Conservation (phyloP, 2,329 filamentous ascomycete species). For the Hypocreales sp. region DNA sequence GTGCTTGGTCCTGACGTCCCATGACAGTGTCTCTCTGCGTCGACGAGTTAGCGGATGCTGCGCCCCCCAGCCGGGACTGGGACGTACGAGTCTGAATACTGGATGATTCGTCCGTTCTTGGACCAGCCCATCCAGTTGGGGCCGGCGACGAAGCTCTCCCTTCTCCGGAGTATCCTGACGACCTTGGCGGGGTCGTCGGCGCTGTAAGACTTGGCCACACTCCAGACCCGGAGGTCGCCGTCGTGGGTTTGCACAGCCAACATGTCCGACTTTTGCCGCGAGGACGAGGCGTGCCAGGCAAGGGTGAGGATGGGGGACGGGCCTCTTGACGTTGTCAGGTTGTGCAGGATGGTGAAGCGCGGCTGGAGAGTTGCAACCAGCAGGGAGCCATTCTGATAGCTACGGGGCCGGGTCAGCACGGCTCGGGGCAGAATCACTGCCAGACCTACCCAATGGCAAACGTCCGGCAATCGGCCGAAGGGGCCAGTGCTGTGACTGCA, state of each 20-base stretch:
- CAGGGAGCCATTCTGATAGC: constrained; percentile 90
- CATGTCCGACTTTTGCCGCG: constrained; percentile 96
- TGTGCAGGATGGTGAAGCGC: constrained; percentile 86
- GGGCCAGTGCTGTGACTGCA: constrained; percentile 84
- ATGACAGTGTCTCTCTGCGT: constrained; percentile 70
- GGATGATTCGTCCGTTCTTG: constrained; percentile 90
- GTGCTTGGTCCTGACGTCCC: constrained; percentile 97
- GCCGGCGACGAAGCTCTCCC: constrained; percentile 56
- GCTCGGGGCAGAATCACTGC: background rate
- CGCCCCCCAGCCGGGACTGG: background rate
- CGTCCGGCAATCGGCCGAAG: constrained; percentile 76
- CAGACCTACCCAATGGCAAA: constrained; percentile 81
- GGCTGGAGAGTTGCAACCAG: constrained; percentile 81
- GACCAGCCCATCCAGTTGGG: constrained; percentile 98
- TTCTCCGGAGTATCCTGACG: constrained; percentile 70
- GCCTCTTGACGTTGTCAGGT: constrained; percentile 65
- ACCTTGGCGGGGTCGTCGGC: constrained; percentile 67
- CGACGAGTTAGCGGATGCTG: constrained; percentile 11
- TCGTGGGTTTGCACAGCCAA: constrained; percentile 83
- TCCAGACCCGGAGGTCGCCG: constrained; percentile 91
- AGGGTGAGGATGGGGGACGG: constrained; percentile 80
- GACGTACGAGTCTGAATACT: constrained; percentile 77
- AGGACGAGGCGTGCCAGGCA: constrained; percentile 91
- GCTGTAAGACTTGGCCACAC: constrained; percentile 68
- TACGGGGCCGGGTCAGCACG: constrained; percentile 19